These are phyloP conservation scores for Ophiostoma quercus DNA, from an alignment of 2,329 filamentous ascomycete genomes.

Conservation along the genomic window DNA sequence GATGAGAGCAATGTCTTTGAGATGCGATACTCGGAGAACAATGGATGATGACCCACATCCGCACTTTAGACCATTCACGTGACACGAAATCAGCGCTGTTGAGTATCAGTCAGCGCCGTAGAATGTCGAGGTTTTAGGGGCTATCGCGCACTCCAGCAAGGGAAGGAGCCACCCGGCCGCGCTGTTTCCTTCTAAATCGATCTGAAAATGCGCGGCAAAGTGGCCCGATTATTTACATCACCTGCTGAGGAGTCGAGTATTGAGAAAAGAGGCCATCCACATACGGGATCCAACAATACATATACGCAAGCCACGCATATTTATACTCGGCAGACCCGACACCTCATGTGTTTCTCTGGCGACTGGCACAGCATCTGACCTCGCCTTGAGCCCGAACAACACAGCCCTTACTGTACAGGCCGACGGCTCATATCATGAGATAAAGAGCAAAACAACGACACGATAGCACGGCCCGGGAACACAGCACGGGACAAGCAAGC, in stretches of 20 bases:
- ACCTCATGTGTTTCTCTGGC: neutral
- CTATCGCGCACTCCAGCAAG: neutral
- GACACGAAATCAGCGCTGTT: neutral
- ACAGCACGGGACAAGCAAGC: neutral
- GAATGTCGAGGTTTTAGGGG: constrained; percentile 6
- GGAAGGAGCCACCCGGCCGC: neutral
- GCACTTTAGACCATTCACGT: neutral
- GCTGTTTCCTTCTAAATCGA: constrained; percentile 8
- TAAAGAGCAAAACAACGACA: neutral
- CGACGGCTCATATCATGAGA: neutral
- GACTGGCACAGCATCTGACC: neutral
- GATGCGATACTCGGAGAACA: neutral
- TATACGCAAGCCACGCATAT: constrained; percentile 1
- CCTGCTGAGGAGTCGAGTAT: neutral
- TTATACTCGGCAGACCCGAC: constrained; percentile 4
- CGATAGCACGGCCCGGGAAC: neutral
- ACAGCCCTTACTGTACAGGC: neutral
- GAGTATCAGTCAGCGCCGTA: neutral
- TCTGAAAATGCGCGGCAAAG: neutral
- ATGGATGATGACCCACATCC: neutral
- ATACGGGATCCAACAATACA: neutral
- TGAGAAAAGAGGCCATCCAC: constrained; percentile 12
- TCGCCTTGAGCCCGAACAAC: neutral
- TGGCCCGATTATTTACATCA: neutral
- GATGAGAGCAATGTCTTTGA: neutral